Percentiles rank a stretch among this genome's conserved stretches.
Evolutionary conservation across 75 land plant genomes (phyloP).

Genomic region (Sequoiadendron giganteum): DNA sequence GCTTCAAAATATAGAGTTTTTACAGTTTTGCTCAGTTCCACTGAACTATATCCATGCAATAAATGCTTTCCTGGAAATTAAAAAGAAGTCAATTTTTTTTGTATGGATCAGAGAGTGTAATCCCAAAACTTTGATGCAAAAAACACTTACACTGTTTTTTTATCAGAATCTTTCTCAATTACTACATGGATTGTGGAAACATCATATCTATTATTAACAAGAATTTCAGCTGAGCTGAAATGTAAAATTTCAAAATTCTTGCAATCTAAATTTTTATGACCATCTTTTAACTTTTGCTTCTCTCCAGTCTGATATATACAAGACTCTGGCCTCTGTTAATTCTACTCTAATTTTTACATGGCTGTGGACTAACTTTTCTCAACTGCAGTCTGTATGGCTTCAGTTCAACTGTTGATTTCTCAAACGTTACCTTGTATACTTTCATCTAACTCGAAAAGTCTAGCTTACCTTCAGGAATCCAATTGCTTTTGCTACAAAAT

Average conservation of each 20-base stretch:
- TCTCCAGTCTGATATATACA: not conserved
- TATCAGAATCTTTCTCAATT: too few species aligned
- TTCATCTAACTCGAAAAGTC: not conserved
- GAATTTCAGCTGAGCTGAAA: not conserved
- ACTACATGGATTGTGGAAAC: too few species aligned
- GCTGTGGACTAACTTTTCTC: not conserved
- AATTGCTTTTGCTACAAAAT: not conserved
- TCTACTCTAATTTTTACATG: not conserved
- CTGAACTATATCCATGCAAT: not conserved
- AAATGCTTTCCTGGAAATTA: not conserved
- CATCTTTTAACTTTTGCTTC: not conserved
- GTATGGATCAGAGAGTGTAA: too few species aligned
- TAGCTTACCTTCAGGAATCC: not conserved
- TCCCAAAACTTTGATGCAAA: too few species aligned
- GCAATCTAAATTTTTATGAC: not conserved
- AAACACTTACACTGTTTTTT: too few species aligned
- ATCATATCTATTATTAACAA: too few species aligned
- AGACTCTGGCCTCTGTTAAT: not conserved
- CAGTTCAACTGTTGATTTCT: not conserved
- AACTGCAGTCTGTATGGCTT: not conserved
- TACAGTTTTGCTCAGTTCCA: not conserved
- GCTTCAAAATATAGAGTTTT: not conserved
- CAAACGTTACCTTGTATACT: too few species aligned
- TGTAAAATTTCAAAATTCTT: not conserved
- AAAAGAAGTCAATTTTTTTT: not conserved